phyloP scores from a whole-genome alignment of 176 grass and related monocot genomes.

The Oryza glaberrima region DNA sequence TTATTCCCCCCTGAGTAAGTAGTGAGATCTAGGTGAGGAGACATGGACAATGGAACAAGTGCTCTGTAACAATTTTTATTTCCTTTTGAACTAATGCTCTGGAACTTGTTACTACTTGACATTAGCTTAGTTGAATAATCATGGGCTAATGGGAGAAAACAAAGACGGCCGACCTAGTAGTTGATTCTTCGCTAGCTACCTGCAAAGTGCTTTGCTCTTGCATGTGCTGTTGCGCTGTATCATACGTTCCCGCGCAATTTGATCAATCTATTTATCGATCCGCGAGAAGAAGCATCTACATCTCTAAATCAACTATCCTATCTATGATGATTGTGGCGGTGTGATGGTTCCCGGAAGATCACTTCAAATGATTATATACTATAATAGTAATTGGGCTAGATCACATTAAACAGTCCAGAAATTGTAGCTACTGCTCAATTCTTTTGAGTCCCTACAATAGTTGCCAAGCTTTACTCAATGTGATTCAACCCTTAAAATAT shows the following conservation, averaged over 20 bases:
- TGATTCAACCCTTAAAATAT: no score
- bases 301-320: background rate
- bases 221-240: conserved; percentile 46
- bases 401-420: no score
- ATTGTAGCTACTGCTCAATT: no score
- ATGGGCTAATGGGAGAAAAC: conserved; percentile 30
- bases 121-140: background rate
- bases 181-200: conserved; percentile 10
- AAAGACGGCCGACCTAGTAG: conserved; percentile 36
- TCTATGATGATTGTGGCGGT: conserved; percentile 4
- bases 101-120: background rate
- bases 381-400: no score
- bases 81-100: background rate
- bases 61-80: background rate
- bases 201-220: background rate
- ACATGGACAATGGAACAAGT: background rate
- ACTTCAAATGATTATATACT: background rate
- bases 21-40: background rate
- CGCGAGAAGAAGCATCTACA: background rate
- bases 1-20: background rate
- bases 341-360: conserved; percentile 33
- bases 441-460: no score
- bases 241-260: background rate
- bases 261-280: no score
- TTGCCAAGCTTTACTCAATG: no score